phyloP scores from a whole-genome alignment of 768 basidiomycete genomes.

The Hygrophorus russula region DNA sequence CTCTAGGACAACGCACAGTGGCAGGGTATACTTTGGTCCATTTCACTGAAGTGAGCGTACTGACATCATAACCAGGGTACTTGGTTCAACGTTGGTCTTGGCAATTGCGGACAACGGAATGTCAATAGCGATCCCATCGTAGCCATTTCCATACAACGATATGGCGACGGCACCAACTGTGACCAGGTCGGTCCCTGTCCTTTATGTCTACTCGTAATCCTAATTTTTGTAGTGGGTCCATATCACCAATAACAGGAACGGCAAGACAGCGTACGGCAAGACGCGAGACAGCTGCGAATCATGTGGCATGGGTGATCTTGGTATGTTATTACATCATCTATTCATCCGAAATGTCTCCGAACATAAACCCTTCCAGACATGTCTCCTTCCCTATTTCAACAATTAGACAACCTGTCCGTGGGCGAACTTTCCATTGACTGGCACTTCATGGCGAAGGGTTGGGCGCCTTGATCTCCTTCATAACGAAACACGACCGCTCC shows the following conservation, averaged over 20 bases:
- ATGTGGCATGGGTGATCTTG: slow-evolving; percentile 43
- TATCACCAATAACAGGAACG: slow-evolving; percentile 49
- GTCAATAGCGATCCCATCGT: slow-evolving; percentile 41
- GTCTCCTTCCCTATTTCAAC: slow-evolving; percentile 49
- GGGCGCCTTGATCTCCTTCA: slow-evolving; percentile 23
- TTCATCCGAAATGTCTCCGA: background rate
- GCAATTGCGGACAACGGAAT: slow-evolving; percentile 53
- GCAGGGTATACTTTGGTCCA: slow-evolving; percentile 34
- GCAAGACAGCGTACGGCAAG: slow-evolving; percentile 34
- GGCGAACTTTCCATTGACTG: slow-evolving; percentile 48
- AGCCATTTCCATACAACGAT: slow-evolving; percentile 47
- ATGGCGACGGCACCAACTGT: slow-evolving; percentile 45
- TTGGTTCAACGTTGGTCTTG: slow-evolving; percentile 49
- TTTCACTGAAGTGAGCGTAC: slow-evolving; percentile 5
- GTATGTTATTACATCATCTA: slow-evolving; percentile 24
- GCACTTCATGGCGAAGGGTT: slow-evolving; percentile 44
- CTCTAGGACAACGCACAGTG: slow-evolving; percentile 41
- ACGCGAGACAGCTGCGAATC: slow-evolving; percentile 49
- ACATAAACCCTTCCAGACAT: slow-evolving; percentile 34
- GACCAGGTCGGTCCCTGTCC: slow-evolving; percentile 34
- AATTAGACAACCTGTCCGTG: slow-evolving; percentile 32
- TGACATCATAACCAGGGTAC: slow-evolving; percentile 38
- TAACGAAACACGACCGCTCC: background rate
- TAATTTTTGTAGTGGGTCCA: slow-evolving; percentile 37
- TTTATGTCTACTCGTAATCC: background rate